phyloP scores from a whole-genome alignment of 495 filamentous ascomycete genomes.

The Pyronema omphalodes region DNA sequence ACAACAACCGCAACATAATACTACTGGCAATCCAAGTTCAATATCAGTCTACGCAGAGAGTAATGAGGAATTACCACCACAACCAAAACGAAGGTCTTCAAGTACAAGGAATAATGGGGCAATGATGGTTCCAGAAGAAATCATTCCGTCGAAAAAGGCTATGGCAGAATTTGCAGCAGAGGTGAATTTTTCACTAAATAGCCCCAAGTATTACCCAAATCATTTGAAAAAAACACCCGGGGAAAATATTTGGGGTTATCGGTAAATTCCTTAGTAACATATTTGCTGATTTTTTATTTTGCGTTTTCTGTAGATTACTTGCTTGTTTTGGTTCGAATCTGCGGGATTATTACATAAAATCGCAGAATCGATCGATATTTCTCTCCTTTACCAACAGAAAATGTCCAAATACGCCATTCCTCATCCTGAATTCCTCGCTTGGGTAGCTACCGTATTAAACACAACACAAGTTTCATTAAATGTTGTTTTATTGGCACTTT shows the following conservation, averaged over 20 bases:
- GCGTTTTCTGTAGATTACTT: slow-evolving; percentile 49
- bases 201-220: background rate
- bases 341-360: slow-evolving; percentile 53
- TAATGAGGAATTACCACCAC: background rate
- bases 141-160: slow-evolving; percentile 53
- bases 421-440: slow-evolving; percentile 66
- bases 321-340: slow-evolving; percentile 97
- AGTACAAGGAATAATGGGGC: slow-evolving; percentile 9
- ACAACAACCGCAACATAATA: background rate
- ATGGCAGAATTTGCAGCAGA: slow-evolving; percentile 68
- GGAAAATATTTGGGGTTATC: background rate
- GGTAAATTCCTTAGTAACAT: background rate
- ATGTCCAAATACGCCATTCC: slow-evolving; percentile 51
- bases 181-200: slow-evolving; percentile 27
- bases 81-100: slow-evolving; percentile 7
- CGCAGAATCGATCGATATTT: slow-evolving; percentile 39
- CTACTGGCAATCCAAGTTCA: background rate
- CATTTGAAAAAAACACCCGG: background rate
- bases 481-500: slow-evolving; percentile 71
- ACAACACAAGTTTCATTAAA: slow-evolving; percentile 97
- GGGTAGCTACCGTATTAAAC: slow-evolving; percentile 75
- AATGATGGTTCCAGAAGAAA: slow-evolving; percentile 42
- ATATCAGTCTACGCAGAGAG: background rate
- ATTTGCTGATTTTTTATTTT: slow-evolving; percentile 5
- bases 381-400: slow-evolving; percentile 31